Conservation (phyloP, 2,329 filamentous ascomycete genomes). For the Beauveria asiatica region DNA sequence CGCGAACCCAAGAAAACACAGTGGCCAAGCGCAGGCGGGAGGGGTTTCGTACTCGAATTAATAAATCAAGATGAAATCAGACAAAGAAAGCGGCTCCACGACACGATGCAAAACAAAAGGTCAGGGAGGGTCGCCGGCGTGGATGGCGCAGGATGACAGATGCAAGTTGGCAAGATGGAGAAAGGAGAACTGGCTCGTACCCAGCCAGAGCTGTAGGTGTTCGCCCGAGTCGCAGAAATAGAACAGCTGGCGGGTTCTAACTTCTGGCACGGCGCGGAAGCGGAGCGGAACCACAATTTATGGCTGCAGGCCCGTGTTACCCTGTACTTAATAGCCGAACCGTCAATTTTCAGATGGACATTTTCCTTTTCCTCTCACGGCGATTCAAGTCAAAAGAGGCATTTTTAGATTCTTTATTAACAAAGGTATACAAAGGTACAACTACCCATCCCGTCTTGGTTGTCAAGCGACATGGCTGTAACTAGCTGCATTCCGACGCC, state of each 20-base stretch:
- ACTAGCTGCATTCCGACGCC: background rate
- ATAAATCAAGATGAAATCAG: background rate
- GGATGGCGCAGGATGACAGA: slow-evolving; percentile 5
- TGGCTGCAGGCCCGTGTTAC: background rate
- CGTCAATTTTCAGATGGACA: background rate
- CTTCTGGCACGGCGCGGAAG: background rate
- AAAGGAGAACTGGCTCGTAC: slow-evolving; percentile 11
- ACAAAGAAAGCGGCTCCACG: background rate
- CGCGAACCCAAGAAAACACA: background rate
- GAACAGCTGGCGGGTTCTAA: background rate
- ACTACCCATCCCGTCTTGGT: background rate
- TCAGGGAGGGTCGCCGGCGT: slow-evolving; percentile 3
- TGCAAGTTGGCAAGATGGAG: slow-evolving; percentile 10
- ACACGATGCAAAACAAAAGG: background rate
- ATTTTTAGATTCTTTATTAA: background rate
- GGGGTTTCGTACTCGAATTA: background rate
- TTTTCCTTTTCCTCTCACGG: background rate
- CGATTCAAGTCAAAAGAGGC: background rate
- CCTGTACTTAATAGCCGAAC: background rate
- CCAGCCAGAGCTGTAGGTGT: background rate
- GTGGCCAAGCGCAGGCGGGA: background rate
- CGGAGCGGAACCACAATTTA: slow-evolving; percentile 3
- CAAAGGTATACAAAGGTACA: too few relatives aligned
- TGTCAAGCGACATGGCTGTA: background rate
- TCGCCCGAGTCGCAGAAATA: background rate